Conservation (phyloP, 257 asterid genomes). For the Plectranthus barbatus region DNA sequence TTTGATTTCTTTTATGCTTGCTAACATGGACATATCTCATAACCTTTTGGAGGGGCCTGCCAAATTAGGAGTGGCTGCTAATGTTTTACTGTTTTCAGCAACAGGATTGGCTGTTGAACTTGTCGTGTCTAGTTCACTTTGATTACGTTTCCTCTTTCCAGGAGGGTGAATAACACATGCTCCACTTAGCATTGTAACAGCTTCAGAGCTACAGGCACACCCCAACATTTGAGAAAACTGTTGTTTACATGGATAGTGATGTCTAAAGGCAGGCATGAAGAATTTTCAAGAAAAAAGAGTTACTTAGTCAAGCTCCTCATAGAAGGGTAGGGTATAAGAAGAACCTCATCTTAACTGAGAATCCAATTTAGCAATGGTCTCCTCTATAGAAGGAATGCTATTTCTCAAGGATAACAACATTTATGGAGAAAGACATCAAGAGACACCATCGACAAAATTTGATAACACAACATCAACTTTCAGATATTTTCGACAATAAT, state of each 20-base stretch:
- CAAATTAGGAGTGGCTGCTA: constrained; percentile 9
- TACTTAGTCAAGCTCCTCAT: background rate
- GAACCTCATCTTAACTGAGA: constrained; percentile 21
- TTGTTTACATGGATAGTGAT: background rate
- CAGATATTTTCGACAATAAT: too few relatives aligned
- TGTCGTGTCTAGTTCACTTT: constrained; percentile 6
- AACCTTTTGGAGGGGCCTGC: constrained; percentile 40
- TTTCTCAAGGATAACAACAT: constrained; percentile 49
- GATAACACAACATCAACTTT: too few relatives aligned
- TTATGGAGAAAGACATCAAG: too few relatives aligned
- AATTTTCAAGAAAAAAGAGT: background rate
- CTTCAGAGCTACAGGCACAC: constrained; percentile 20
- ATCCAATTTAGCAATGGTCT: constrained; percentile 37
- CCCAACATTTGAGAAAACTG: too few relatives aligned
- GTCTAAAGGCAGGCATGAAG: background rate
- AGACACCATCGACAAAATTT: too few relatives aligned
- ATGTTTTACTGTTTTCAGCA: constrained; percentile 14
- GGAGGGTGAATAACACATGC: constrained; percentile 17
- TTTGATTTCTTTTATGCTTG: constrained; percentile 56
- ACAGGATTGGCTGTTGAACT: constrained; percentile 7
- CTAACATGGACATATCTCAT: constrained; percentile 64
- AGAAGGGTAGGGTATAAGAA: background rate
- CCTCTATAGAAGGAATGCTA: constrained; percentile 43
- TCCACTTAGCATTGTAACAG: constrained; percentile 26
- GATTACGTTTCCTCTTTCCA: constrained; percentile 17